Percentiles rank a stretch among this genome's conserved stretches.
Conservation (phyloP, 768 basidiomycete species). For the Hirschioporus abietinus region DNA sequence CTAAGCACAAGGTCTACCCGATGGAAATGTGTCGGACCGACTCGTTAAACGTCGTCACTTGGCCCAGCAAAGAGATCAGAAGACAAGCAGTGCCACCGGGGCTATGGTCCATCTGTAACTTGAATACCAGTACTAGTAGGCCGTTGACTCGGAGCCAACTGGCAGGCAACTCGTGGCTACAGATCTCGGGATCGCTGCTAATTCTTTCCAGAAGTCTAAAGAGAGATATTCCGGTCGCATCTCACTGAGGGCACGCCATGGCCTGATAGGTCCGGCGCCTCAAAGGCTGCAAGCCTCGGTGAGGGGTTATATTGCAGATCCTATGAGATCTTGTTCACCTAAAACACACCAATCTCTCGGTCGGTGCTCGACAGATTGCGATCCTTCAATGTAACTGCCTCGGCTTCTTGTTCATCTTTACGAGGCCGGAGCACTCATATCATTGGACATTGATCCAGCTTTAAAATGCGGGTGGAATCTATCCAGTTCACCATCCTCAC, state of each 20-base stretch:
- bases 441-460: constrained; percentile 12
- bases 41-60: too few relatives aligned
- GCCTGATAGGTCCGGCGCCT: neutral
- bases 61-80: too few relatives aligned
- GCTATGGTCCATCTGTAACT: too few relatives aligned
- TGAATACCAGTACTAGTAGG: too few relatives aligned
- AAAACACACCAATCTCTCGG: neutral
- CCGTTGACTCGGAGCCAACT: neutral
- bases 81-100: too few relatives aligned
- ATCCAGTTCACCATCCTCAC: neutral
- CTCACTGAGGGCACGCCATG: neutral
- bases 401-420: neutral
- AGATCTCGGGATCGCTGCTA: neutral
- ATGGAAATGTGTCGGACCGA: neutral
- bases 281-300: neutral
- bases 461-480: constrained; percentile 10
- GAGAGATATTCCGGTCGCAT: neutral
- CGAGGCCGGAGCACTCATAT: neutral
- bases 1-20: neutral
- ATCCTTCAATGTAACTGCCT: neutral
- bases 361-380: neutral
- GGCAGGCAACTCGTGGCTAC: neutral
- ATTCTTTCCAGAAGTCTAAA: neutral
- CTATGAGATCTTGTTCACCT: neutral
- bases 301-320: neutral